Percentiles rank a stretch among this genome's conserved stretches.
Evolutionary conservation across 2,329 filamentous ascomycete species (phyloP).

Genomic region (Aspergillus flavus): DNA sequence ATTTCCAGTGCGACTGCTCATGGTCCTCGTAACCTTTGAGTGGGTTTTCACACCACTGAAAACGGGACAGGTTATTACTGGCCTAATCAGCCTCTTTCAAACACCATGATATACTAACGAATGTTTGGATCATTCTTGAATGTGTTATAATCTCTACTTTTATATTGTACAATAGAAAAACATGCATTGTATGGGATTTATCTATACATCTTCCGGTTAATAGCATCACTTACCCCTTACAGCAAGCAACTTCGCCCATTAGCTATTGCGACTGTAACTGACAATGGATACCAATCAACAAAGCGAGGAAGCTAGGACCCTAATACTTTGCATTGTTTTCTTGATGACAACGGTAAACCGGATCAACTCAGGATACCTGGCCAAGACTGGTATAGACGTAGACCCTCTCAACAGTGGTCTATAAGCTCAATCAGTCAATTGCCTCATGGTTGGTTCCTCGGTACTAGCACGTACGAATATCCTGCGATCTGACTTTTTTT

Average conservation of each 20-base stretch:
- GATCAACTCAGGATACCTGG: no score
- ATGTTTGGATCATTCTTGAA: background rate
- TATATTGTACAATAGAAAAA: conserved; percentile 1
- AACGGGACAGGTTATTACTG: background rate
- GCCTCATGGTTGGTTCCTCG: no score
- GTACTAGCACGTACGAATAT: no score
- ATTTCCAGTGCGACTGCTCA: conserved; percentile 27
- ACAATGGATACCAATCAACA: background rate
- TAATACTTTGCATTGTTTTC: background rate
- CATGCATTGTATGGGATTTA: background rate
- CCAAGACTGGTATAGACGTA: no score
- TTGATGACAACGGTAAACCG: background rate
- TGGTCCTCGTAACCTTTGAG: conserved; percentile 23
- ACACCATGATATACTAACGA: background rate
- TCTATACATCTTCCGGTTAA: no score
- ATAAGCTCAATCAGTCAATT: no score
- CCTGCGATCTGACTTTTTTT: no score
- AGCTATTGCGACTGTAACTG: background rate
- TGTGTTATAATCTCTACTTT: conserved; percentile 22
- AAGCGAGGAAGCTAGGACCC: background rate
- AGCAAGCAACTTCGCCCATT: background rate
- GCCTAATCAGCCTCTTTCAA: background rate
- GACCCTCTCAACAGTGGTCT: no score
- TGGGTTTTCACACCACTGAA: background rate
- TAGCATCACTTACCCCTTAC: background rate